Evolutionary conservation across 225 moss, liverwort and hornwort species (phyloP).

Genomic region (Sphagnum contortum): DNA sequence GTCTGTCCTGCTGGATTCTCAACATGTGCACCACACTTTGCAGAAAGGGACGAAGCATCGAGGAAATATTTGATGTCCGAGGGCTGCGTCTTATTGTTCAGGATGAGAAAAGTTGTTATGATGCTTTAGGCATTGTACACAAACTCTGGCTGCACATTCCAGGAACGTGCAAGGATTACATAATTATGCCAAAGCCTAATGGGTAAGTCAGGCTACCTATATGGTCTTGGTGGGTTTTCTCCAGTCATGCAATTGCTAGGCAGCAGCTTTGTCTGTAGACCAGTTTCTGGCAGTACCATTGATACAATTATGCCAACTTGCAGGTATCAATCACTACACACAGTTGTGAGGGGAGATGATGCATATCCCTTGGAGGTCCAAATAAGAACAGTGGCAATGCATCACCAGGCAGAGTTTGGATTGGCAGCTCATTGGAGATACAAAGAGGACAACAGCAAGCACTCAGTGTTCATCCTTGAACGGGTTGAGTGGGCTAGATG

Average conservation of each 20-base stretch:
- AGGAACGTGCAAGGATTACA: conserved; percentile 70
- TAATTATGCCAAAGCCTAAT: conserved; percentile 58
- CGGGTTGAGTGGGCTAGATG: conserved; percentile 96
- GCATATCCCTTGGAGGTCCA: conserved; percentile 87
- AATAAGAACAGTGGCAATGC: conserved; percentile 85
- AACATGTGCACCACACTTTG: neutral
- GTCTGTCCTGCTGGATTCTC: no score
- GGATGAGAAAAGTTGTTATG: conserved; percentile 65
- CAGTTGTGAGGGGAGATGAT: conserved; percentile 66
- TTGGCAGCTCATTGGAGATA: conserved; percentile 97
- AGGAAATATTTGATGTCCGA: conserved; percentile 83
- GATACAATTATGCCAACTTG: neutral
- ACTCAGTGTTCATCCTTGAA: conserved; percentile 65
- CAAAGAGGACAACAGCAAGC: conserved; percentile 72
- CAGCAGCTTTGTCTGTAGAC: no score
- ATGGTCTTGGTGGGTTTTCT: no score
- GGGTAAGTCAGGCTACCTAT: conserved; percentile 28
- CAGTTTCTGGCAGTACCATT: no score
- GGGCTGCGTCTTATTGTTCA: conserved; percentile 69
- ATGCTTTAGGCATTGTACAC: conserved; percentile 66
- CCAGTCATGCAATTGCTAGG: no score
- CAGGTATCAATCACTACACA: conserved; percentile 86
- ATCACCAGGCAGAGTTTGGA: conserved; percentile 86
- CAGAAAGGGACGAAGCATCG: conserved; percentile 67
- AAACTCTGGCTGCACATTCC: conserved; percentile 66